These are phyloP conservation scores for Centaurea solstitialis DNA, from an alignment of 129 eudicot species.

Conservation along the genomic window DNA sequence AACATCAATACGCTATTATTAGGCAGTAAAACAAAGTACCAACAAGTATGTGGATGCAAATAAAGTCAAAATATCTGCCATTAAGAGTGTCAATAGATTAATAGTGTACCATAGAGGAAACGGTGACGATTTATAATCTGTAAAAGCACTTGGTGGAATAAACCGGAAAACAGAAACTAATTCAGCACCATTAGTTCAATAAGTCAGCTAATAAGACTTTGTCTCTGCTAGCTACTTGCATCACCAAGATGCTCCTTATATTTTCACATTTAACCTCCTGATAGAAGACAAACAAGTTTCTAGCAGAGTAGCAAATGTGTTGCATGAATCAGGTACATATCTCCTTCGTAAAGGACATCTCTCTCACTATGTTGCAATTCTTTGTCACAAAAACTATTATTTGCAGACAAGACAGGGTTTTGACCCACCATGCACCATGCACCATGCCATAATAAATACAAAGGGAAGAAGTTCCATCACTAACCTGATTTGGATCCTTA, in stretches of 20 bases:
- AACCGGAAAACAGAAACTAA: neutral
- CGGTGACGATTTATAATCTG: neutral
- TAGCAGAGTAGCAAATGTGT: neutral
- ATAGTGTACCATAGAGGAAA: neutral
- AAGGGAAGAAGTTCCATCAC: constrained; percentile 19
- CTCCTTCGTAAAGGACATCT: neutral
- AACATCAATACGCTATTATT: constrained; percentile 13
- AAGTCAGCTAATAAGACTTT: neutral
- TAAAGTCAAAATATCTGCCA: neutral
- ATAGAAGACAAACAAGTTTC: no score
- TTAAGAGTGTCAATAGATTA: neutral
- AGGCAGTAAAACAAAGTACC: neutral
- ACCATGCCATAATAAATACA: neutral
- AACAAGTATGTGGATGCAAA: neutral
- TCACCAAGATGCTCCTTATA: neutral
- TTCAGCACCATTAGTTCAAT: neutral
- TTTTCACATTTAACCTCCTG: neutral
- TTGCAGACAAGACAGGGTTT: neutral
- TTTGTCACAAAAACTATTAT: no score
- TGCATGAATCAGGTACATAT: neutral
- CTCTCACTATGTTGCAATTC: neutral
- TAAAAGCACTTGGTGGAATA: no score
- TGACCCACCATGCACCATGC: neutral
- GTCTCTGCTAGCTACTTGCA: no score
- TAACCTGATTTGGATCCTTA: constrained; percentile 60